Conservation (phyloP, 257 asterid genomes). For the Solanum arcanum region DNA sequence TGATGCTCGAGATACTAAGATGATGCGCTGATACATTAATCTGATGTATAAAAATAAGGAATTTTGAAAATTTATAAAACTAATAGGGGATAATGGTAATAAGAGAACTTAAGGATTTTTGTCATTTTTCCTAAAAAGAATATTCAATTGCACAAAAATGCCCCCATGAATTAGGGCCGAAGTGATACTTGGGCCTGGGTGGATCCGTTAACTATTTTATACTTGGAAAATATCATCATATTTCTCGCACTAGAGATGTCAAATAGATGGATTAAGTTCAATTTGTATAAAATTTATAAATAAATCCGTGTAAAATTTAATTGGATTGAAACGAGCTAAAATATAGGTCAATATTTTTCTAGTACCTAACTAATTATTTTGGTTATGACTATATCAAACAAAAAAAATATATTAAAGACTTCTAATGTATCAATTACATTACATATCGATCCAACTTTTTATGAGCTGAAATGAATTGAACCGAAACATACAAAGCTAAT, state of each 20-base stretch:
- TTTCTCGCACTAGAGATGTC: background rate
- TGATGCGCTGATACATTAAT: too few species aligned
- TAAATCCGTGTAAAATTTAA: fast-evolving
- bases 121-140: background rate
- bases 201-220: background rate
- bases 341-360: background rate
- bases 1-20: too few species aligned
- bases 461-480: background rate
- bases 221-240: background rate
- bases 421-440: background rate
- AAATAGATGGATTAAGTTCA: background rate
- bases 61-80: too few species aligned
- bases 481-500: background rate
- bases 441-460: background rate
- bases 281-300: background rate
- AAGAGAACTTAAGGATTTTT: too few species aligned
- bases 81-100: too few species aligned
- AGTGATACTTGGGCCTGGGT: background rate
- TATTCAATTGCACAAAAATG: background rate
- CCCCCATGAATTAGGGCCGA: background rate
- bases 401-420: background rate
- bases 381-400: background rate
- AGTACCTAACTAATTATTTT: background rate
- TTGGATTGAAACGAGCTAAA: background rate
- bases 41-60: fast-evolving